phyloP scores from a whole-genome alignment of 2,329 filamentous ascomycete genomes.

The Cladosporium halotolerans region DNA sequence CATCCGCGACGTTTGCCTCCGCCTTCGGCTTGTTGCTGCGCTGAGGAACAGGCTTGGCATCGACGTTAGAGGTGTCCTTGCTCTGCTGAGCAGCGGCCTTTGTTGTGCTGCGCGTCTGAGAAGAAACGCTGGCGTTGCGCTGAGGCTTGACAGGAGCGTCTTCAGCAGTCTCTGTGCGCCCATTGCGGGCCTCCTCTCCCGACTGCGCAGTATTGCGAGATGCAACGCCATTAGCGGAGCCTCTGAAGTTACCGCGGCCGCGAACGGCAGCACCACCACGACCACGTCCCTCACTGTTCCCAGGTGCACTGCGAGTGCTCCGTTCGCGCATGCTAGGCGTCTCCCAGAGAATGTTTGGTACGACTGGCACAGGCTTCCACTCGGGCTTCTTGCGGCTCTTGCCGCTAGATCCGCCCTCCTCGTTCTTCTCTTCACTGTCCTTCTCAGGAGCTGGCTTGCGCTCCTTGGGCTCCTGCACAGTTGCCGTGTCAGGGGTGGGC shows the following conservation, averaged over 20 bases:
- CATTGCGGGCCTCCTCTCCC: neutral
- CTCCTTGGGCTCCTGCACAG: slow-evolving; percentile 54
- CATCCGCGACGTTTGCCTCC: neutral
- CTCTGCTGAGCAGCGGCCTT: slow-evolving; percentile 1
- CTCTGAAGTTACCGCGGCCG: slow-evolving; percentile 38
- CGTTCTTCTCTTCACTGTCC: slow-evolving; percentile 58
- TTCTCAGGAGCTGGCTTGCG: slow-evolving; percentile 67
- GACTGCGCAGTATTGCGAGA: slow-evolving; percentile 12
- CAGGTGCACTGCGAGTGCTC: slow-evolving; percentile 15
- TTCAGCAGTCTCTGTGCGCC: slow-evolving; percentile 2
- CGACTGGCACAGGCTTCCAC: slow-evolving; percentile 78
- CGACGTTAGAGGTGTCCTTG: neutral
- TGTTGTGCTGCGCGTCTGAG: neutral
- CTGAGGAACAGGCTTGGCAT: neutral
- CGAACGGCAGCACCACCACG: slow-evolving; percentile 49
- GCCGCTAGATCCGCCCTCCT: slow-evolving; percentile 49
- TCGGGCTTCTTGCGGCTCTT: slow-evolving; percentile 65
- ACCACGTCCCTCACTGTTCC: slow-evolving; percentile 47
- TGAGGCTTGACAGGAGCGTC: slow-evolving; percentile 1
- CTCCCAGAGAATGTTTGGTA: slow-evolving; percentile 78
- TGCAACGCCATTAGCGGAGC: slow-evolving; percentile 18
- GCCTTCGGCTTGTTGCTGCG: slow-evolving; percentile 5
- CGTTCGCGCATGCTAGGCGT: slow-evolving; percentile 54
- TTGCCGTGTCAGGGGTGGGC: slow-evolving; percentile 81
- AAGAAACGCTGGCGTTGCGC: slow-evolving; percentile 5